Percentiles rank a stretch among this genome's conserved stretches.
These are phyloP conservation scores for Williopsis jadinii DNA, from an alignment of 1,139 yeast genomes.

Conservation along the genomic window DNA sequence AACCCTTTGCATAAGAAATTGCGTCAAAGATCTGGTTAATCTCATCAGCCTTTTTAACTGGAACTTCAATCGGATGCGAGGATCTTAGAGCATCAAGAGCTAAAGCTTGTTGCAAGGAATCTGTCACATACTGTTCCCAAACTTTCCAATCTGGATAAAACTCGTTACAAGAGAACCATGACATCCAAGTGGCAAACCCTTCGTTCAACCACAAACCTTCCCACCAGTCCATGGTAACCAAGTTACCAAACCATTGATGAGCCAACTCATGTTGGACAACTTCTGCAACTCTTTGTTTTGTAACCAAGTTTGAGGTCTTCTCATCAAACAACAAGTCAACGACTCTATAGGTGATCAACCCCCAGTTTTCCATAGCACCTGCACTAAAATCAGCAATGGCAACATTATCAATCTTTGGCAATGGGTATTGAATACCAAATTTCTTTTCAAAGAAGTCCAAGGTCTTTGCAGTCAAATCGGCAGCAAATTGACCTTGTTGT, in stretches of 20 bases:
- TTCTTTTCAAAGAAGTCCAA: conserved; percentile 58
- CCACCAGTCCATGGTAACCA: conserved; percentile 86
- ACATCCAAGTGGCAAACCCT: conserved; percentile 81
- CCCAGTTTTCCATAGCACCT: conserved; percentile 84
- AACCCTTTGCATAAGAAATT: conserved; percentile 71
- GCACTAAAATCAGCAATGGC: conserved; percentile 73
- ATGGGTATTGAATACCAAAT: conserved; percentile 60
- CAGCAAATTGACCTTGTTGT: conserved; percentile 57
- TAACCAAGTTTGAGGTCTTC: conserved; percentile 43
- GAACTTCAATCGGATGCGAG: conserved; percentile 76
- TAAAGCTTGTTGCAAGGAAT: conserved; percentile 57
- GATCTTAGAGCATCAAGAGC: conserved; percentile 62
- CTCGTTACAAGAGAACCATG: conserved; percentile 59
- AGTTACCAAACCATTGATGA: conserved; percentile 80
- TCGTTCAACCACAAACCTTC: conserved; percentile 79
- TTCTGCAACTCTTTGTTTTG: conserved; percentile 65
- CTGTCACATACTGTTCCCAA: conserved; percentile 56
- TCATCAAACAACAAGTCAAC: conserved; percentile 62
- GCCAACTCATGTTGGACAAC: conserved; percentile 79
- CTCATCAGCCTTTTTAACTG: conserved; percentile 65
- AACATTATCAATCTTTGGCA: conserved; percentile 67
- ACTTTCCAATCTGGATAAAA: conserved; percentile 70
- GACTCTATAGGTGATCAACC: conserved; percentile 65
- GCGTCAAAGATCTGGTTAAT: conserved; percentile 76
- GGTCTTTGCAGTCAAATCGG: conserved; percentile 58